phyloP scores from a whole-genome alignment of 441 rosid genomes.

The Jatropha multifida region DNA sequence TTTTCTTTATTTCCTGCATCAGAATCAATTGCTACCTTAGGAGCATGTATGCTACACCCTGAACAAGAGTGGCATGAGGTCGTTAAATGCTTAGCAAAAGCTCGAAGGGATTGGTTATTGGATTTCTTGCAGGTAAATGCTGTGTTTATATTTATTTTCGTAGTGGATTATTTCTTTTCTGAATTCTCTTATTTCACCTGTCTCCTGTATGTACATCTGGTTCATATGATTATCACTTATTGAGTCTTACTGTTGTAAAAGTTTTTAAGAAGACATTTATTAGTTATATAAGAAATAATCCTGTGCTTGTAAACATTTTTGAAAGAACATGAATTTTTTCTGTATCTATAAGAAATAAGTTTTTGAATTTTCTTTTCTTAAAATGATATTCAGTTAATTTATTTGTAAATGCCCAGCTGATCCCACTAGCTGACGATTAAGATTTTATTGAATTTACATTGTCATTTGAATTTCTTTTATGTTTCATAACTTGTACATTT shows the following conservation, averaged over 20 bases:
- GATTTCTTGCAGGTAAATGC: constrained; percentile 65
- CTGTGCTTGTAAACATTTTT: background rate
- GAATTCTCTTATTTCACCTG: background rate
- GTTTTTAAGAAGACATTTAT: background rate
- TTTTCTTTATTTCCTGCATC: constrained; percentile 59
- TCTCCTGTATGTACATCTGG: background rate
- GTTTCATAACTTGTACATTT: constrained; percentile 7
- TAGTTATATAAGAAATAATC: background rate
- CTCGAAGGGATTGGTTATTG: constrained; percentile 61
- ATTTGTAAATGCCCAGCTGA: background rate
- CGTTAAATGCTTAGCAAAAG: constrained; percentile 72
- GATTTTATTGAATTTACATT: constrained; percentile 1
- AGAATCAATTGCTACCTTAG: constrained; percentile 30
- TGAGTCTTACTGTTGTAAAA: background rate
- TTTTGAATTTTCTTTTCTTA: background rate
- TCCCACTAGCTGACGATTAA: background rate
- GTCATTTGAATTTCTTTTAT: constrained; percentile 3
- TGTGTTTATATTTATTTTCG: background rate
- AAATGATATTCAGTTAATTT: background rate
- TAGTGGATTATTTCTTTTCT: background rate
- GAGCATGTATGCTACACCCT: constrained; percentile 31
- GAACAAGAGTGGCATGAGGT: constrained; percentile 67
- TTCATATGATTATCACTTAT: background rate
- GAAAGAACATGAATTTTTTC: background rate
- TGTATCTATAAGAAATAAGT: background rate